Base-by-base conservation (phyloP, 805 yeast species). In the Saturnispora silvae region DNA sequence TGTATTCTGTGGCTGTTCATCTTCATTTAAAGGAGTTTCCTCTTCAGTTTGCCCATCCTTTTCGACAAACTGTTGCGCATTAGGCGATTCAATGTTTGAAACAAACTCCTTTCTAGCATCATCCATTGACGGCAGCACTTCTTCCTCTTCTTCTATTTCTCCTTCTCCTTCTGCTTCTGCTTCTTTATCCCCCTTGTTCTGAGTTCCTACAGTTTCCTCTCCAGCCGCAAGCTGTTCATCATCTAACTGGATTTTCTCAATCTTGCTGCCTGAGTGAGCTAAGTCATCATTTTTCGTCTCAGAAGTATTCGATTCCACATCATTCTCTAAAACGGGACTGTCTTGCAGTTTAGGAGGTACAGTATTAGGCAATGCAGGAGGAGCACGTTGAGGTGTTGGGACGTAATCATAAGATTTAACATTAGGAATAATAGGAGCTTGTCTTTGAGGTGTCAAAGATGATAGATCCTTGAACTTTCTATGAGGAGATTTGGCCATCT, bases 301-400 rank as follows among this genome's bases (percentile, higher is more conserved):
- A 19, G 9, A 13, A 17, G 34, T 13, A 20, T 23, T n/a, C n/a
- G 17, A 6, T 5, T 11, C 16, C 2, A 22, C 20, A 3, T 15
- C 17, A 20, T 4, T 9, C 16, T 20, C 16, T 13, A 9, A 10
- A 17, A 23, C 19, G 10, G 20, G 19, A 17, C 18, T 22, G 28
- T 31, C 17, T n/a, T 20, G 34, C 14, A 5, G 23, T 4, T 11
- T 10, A 10, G 11, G 20, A n/a, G 24, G 24, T 18, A n/a, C n/a
- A n/a, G n/a, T n/a, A n/a, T n/a, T n/a, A 18, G 34, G 48, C 16
- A 40, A 23, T 13, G 46, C 38, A 6, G 45, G 43, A 7, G 45
- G 31, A 3, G 45, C 34, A 15, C 41, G 23, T 24, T 32, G 30
- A 9, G 48, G 46, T 10, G 28, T 26, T 25, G 39, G 34, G 20